phyloP scores from a whole-genome alignment of 441 rosid species.

The Pelargonium cotyledonis region DNA sequence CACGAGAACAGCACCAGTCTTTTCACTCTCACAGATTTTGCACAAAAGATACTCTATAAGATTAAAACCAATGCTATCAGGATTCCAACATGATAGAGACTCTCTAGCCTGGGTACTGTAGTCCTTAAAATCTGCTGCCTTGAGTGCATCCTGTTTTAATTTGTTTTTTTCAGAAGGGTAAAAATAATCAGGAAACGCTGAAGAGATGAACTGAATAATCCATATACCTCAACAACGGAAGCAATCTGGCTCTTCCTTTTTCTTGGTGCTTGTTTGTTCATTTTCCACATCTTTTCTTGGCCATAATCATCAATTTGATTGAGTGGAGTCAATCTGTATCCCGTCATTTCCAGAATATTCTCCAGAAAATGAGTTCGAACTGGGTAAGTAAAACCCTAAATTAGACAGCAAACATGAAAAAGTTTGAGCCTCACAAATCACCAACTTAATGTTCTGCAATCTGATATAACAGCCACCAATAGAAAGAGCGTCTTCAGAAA shows the following conservation, averaged over 20 bases:
- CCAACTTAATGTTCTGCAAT: neutral
- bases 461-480: constrained; percentile 2
- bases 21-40: constrained; percentile 92
- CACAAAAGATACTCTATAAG: constrained; percentile 91
- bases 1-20: constrained; percentile 86
- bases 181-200: constrained; percentile 9
- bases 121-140: constrained; percentile 73
- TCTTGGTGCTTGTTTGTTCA: constrained; percentile 84
- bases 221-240: constrained; percentile 82
- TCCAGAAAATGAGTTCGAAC: constrained; percentile 81
- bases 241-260: constrained; percentile 92
- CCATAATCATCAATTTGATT: constrained; percentile 99
- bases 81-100: constrained; percentile 82
- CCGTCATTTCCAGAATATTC: constrained; percentile 81
- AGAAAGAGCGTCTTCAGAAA: neutral
- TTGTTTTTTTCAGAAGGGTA: neutral
- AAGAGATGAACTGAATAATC: neutral
- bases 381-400: constrained; percentile 87
- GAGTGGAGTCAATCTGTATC: constrained; percentile 71
- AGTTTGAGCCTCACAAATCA: neutral
- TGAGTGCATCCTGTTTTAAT: constrained; percentile 73
- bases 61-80: constrained; percentile 92
- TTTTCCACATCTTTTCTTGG: constrained; percentile 97
- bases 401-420: constrained; percentile 7
- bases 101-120: constrained; percentile 80